Conservation (phyloP, 2,329 filamentous ascomycete genomes). For the Remersonia thermophila region DNA sequence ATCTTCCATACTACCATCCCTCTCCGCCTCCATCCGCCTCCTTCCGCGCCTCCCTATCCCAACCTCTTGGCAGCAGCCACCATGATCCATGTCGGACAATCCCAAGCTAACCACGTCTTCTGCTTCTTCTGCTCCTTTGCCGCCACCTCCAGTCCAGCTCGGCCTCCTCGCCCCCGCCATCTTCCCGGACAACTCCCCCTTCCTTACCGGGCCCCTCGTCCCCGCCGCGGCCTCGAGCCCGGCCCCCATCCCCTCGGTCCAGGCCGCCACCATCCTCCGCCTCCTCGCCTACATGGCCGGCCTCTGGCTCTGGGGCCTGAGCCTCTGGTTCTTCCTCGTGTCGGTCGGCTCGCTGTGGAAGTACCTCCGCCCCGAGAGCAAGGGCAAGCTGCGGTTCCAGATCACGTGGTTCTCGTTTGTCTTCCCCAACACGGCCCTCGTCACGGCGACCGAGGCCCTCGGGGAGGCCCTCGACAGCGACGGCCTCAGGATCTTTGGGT, state of each 20-base stretch:
- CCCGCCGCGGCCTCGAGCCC: constrained; percentile 10
- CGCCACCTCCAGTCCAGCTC: constrained; percentile 32
- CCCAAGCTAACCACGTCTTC: too few relatives aligned
- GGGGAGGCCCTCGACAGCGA: constrained; percentile 46
- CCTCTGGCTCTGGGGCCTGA: constrained; percentile 70
- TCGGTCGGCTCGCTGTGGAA: constrained; percentile 65
- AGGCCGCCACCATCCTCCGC: constrained; percentile 26
- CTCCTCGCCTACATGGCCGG: constrained; percentile 48
- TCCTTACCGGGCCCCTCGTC: constrained; percentile 23
- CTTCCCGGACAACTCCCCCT: constrained; percentile 27
- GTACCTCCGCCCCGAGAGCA: constrained; percentile 42
- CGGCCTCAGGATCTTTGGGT: constrained; percentile 54
- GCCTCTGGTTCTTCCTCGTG: constrained; percentile 74
- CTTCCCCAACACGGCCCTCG: constrained; percentile 66
- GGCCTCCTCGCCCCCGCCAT: constrained; percentile 31
- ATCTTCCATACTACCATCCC: too few relatives aligned
- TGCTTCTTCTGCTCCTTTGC: background rate
- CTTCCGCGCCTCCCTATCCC: background rate
- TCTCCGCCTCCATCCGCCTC: background rate
- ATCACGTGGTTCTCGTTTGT: constrained; percentile 83
- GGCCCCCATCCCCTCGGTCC: background rate
- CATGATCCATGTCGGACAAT: too few relatives aligned
- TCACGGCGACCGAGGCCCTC: constrained; percentile 63
- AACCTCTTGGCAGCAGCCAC: background rate
- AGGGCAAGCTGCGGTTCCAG: constrained; percentile 51